Evolutionary conservation across 257 asterid genomes (phyloP).

Genomic region (Scutellaria baicalensis): DNA sequence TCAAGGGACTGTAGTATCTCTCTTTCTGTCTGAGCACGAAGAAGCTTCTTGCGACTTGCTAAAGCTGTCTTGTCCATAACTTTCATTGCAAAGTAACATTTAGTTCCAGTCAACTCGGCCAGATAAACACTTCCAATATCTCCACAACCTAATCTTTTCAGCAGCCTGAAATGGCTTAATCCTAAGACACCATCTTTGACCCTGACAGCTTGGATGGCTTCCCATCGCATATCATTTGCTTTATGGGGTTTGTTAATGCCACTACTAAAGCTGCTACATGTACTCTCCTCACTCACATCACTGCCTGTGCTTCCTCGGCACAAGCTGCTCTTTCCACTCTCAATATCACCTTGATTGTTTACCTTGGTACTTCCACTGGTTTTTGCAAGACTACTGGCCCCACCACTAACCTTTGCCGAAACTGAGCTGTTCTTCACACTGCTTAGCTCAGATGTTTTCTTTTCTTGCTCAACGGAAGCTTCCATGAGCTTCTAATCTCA

Average conservation of each 20-base stretch:
- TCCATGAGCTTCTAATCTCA: conserved; percentile 15
- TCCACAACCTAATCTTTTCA: conserved; percentile 51
- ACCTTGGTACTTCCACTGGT: conserved; percentile 30
- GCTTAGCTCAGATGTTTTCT: conserved; percentile 24
- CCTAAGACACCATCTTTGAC: conserved; percentile 36
- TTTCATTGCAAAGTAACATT: conserved; percentile 48
- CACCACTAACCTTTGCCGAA: conserved; percentile 35
- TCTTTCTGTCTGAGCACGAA: conserved; percentile 53
- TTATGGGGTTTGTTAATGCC: conserved; percentile 49
- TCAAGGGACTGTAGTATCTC: conserved; percentile 46
- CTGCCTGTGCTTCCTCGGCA: conserved; percentile 44
- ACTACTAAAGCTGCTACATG: conserved; percentile 52
- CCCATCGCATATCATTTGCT: conserved; percentile 44
- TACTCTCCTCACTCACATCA: conserved; percentile 45
- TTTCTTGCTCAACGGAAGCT: conserved; percentile 21
- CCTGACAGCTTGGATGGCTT: conserved; percentile 41
- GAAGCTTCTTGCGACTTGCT: conserved; percentile 49
- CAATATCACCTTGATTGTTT: conserved; percentile 23
- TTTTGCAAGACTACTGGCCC: conserved; percentile 19
- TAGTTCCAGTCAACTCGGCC: conserved; percentile 44
- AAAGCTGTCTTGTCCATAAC: conserved; percentile 45
- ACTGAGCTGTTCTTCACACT: conserved; percentile 31
- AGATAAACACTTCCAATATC: conserved; percentile 54
- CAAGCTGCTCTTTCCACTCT: conserved; percentile 40
- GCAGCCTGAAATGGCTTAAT: conserved; percentile 44